A percentile compares a stretch with the other conserved stretches of the same genome.
Evolutionary conservation across 1,139 yeast genomes (phyloP).

Genomic region (Diutina pseudorugosa): DNA sequence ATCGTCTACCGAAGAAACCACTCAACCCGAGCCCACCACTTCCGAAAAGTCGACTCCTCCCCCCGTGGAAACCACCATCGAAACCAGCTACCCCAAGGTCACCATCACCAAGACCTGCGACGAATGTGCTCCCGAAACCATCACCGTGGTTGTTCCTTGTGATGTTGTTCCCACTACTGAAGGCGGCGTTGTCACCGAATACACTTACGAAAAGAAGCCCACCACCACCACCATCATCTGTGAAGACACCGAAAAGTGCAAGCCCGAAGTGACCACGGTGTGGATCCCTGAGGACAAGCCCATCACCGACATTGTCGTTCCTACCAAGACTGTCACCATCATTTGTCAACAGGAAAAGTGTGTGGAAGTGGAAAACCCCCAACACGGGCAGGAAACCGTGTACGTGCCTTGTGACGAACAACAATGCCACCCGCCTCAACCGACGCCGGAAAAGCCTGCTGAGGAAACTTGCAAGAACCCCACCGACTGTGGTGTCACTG

Average conservation of each 20-base stretch:
- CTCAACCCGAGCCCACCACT: neutral
- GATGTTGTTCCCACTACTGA: neutral
- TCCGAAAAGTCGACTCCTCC: neutral
- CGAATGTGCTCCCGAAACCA: neutral
- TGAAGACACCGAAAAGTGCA: neutral
- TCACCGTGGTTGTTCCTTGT: neutral
- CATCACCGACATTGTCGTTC: neutral
- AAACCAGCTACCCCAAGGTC: neutral
- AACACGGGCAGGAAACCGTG: neutral
- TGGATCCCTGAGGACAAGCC: neutral
- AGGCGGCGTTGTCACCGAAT: neutral
- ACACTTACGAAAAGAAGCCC: neutral
- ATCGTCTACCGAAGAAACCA: neutral
- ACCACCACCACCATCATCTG: neutral
- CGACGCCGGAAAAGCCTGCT: no score
- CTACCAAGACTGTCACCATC: neutral
- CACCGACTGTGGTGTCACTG: no score
- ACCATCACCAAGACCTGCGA: neutral
- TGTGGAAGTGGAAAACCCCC: neutral
- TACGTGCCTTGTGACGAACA: neutral
- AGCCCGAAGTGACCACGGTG: neutral
- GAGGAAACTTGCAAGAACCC: no score
- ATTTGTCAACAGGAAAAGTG: neutral
- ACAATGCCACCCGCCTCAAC: no score
- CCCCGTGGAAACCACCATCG: neutral